Percentiles rank a stretch among this genome's conserved stretches.
These are phyloP conservation scores for Fraxinus americana DNA, from an alignment of 257 asterid genomes.

Conservation along the genomic window DNA sequence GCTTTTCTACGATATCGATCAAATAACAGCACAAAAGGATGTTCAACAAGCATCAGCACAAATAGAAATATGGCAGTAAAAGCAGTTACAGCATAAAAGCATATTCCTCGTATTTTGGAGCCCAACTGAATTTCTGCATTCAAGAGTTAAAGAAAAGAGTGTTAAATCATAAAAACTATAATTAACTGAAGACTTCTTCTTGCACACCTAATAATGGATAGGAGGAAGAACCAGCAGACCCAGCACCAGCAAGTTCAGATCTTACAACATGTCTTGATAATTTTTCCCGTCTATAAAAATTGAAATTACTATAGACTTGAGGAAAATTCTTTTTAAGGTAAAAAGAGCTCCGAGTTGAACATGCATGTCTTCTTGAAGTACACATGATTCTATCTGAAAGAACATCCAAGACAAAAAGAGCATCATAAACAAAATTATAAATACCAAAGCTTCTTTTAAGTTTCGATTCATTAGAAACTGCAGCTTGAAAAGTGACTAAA, in stretches of 20 bases:
- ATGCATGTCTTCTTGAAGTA: constrained; percentile 27
- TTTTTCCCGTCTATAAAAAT: constrained; percentile 31
- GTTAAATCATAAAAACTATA: constrained; percentile 5
- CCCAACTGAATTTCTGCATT: constrained; percentile 56
- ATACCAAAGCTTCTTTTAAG: not conserved
- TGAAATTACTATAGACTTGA: constrained; percentile 29
- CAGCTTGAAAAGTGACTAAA: not conserved
- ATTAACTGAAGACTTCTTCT: constrained; percentile 11
- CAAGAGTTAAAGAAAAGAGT: constrained; percentile 27
- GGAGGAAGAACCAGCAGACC: constrained; percentile 61
- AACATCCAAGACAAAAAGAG: constrained; percentile 32
- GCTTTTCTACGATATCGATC: constrained; percentile 81
- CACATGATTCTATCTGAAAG: constrained; percentile 30
- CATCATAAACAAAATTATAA: not conserved
- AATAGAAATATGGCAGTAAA: constrained; percentile 68
- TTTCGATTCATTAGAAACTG: not conserved
- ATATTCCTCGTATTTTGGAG: constrained; percentile 73
- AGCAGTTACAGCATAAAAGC: constrained; percentile 70
- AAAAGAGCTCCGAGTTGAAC: constrained; percentile 38
- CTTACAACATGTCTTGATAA: constrained; percentile 50
- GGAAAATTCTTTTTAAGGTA: constrained; percentile 32
- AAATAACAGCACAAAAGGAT: constrained; percentile 80
- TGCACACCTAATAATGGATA: constrained; percentile 64
- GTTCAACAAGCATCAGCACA: constrained; percentile 71
- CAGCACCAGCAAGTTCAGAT: constrained; percentile 74